phyloP scores from a whole-genome alignment of 1,284 basidiomycete species.

The Moesziomyces sp. region DNA sequence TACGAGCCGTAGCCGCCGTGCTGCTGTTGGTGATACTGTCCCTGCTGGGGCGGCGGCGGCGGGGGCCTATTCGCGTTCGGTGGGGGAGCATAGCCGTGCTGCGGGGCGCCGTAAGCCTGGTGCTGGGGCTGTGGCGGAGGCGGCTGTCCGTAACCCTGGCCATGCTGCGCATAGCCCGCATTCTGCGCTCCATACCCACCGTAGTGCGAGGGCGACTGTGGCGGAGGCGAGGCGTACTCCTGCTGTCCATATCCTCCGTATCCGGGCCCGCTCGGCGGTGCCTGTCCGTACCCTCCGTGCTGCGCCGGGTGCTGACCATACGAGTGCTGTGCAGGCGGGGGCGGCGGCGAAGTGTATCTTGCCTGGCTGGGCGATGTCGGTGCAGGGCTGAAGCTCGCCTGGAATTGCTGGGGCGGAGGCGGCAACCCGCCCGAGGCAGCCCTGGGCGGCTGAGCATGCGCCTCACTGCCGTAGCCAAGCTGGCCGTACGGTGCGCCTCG shows the following conservation, averaged over 20 bases:
- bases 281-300: not conserved
- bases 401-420: constrained; percentile 35
- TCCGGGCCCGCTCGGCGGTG: not conserved
- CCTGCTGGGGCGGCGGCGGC: constrained; percentile 16
- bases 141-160: constrained; percentile 1
- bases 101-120: constrained; percentile 7
- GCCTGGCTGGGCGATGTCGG: constrained; percentile 13
- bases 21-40: constrained; percentile 7
- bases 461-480: constrained; percentile 10
- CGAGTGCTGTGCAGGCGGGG: constrained; percentile 1
- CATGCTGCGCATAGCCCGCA: constrained; percentile 7
- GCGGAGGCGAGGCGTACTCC: constrained; percentile 13
- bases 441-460: constrained; percentile 2
- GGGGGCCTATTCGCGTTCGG: not conserved
- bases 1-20: constrained; percentile 14
- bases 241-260: constrained; percentile 8
- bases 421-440: constrained; percentile 11
- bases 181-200: constrained; percentile 9
- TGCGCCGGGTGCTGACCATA: constrained; percentile 2
- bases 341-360: constrained; percentile 28
- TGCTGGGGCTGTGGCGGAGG: not conserved
- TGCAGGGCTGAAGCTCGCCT: constrained; percentile 13
- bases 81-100: constrained; percentile 14
- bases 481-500: constrained; percentile 13
- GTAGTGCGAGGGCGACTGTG: constrained; percentile 15